Evolutionary conservation across 1,284 basidiomycete genomes (phyloP).

Genomic region (Stygiomarasmius scandens): DNA sequence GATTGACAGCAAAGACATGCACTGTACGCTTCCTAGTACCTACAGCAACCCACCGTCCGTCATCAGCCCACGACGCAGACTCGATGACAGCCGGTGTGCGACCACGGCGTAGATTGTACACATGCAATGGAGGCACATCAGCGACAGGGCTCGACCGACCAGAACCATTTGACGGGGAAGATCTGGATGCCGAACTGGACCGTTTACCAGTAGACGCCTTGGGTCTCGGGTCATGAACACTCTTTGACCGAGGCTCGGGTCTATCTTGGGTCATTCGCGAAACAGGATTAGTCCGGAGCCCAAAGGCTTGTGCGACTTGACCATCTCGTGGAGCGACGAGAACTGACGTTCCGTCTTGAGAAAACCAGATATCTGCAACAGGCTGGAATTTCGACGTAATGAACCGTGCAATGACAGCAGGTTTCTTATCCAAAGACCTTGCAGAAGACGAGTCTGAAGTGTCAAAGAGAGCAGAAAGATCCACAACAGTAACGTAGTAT

Average conservation of each 20-base stretch:
- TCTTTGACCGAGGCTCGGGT: background rate
- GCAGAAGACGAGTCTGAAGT: constrained; percentile 14
- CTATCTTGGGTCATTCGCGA: constrained; percentile 2
- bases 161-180: background rate
- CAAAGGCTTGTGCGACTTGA: constrained; percentile 59
- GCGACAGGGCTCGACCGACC: constrained; percentile 19
- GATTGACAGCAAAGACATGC: constrained; percentile 79
- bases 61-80: constrained; percentile 56
- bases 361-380: constrained; percentile 59
- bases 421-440: constrained; percentile 14
- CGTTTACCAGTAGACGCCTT: background rate
- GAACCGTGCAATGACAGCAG: constrained; percentile 49
- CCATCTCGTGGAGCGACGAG: constrained; percentile 64
- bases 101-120: constrained; percentile 74
- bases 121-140: constrained; percentile 49
- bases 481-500: constrained; percentile 56
- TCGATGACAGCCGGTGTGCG: constrained; percentile 70
- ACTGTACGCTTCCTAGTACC: constrained; percentile 64
- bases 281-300: constrained; percentile 42
- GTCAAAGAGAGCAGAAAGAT: constrained; percentile 44
- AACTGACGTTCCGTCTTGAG: constrained; percentile 60
- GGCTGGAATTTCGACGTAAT: constrained; percentile 48
- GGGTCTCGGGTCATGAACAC: background rate
- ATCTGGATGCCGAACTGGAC: background rate
- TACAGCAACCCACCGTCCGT: constrained; percentile 74